Conservation (phyloP, 2,329 filamentous ascomycete genomes). For the Phyllosticta citribraziliensis region DNA sequence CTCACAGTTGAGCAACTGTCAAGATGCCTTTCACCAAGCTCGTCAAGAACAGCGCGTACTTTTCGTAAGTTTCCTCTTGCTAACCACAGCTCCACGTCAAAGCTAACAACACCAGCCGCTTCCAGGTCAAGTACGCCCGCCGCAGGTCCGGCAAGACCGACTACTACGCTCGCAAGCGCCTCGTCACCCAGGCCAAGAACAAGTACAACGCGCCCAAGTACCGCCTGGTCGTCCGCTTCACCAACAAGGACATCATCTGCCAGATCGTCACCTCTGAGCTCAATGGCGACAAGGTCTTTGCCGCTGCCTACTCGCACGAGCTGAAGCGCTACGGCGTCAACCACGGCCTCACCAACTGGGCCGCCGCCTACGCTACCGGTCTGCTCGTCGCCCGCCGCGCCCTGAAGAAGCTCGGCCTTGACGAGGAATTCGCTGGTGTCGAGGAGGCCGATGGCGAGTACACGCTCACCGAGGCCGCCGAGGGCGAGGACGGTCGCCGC, state of each 20-base stretch:
- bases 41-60: constrained; percentile 98
- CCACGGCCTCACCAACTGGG: constrained; percentile 99
- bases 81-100: constrained; percentile 15
- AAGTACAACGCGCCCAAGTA: constrained; percentile 99
- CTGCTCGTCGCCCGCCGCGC: constrained; percentile 94
- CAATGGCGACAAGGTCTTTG: constrained; percentile 94
- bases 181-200: constrained; percentile 99
- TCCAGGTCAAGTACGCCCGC: constrained; percentile 99
- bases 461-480: constrained; percentile 86
- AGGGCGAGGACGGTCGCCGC: constrained; percentile 85
- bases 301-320: constrained; percentile 90
- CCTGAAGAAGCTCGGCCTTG: constrained; percentile 92
- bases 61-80: constrained; percentile 58
- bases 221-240: constrained; percentile 98
- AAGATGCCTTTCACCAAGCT: constrained; percentile 49
- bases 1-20: constrained; percentile 44
- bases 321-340: constrained; percentile 94
- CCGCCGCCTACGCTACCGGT: constrained; percentile 91
- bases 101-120: constrained; percentile 55
- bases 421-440: constrained; percentile 87
- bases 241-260: constrained; percentile 98
- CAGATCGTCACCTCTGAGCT: constrained; percentile 97
- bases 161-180: constrained; percentile 99
- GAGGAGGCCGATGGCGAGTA: constrained; percentile 96
- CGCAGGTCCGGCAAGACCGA: constrained; percentile 96